These are phyloP conservation scores for Mucor circinelloides DNA, from an alignment of 371 early-diverging fungal species.

Conservation along the genomic window DNA sequence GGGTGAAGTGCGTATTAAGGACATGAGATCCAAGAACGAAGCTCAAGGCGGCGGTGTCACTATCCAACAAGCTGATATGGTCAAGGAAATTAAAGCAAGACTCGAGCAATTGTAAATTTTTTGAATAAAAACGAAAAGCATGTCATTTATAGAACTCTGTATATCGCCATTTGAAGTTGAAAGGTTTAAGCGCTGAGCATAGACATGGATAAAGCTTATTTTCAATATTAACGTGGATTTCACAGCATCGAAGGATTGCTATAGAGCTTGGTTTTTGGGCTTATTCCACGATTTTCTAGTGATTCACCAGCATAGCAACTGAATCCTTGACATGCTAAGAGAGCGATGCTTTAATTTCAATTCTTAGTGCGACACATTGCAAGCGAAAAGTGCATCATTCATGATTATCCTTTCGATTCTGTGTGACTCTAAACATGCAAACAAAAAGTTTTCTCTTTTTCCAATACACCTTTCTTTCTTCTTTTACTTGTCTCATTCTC, in stretches of 20 bases:
- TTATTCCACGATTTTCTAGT: no score
- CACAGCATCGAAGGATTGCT: not conserved
- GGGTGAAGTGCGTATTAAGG: constrained; percentile 86
- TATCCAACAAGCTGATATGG: constrained; percentile 65
- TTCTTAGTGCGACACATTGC: not conserved
- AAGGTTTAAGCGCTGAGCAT: no score
- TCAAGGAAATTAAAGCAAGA: constrained; percentile 59
- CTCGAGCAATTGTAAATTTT: constrained; percentile 25
- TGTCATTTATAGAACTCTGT: not conserved
- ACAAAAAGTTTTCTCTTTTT: constrained; percentile 9
- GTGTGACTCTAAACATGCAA: not conserved
- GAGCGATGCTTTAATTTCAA: no score
- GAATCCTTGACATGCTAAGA: not conserved
- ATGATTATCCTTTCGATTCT: not conserved
- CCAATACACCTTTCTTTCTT: not conserved
- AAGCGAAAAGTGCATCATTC: not conserved
- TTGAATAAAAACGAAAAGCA: not conserved
- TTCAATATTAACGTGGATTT: not conserved
- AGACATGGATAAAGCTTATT: no score
- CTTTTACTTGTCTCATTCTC: constrained; percentile 5
- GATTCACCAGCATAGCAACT: not conserved
- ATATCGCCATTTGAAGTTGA: not conserved
- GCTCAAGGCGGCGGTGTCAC: constrained; percentile 65
- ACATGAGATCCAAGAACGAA: constrained; percentile 71
- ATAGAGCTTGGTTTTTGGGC: not conserved